Evolutionary conservation across 257 asterid species (phyloP), one percentile per base, ranked within the genome.

Genomic region (Linaria vulgaris): DNA sequence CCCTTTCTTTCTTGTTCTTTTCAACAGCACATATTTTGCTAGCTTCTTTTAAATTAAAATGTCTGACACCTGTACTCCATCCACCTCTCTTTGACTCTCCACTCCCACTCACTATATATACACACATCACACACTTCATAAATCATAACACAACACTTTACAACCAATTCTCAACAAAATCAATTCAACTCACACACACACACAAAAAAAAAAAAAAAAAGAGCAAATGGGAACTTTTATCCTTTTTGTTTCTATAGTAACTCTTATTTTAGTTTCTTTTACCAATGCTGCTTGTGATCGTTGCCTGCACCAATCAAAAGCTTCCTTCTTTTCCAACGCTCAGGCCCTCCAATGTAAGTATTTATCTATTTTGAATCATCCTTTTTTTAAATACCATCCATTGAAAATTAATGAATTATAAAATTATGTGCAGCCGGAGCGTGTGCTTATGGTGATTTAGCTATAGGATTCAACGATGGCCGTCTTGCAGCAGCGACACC

Each of bases 381-480:
- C n/a, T 22, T 17, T 45, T 53, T 12, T 15, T 14, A 8, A 14
- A 11, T 13, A 19, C 25, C 5, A 9, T 30, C 15, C 6, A 57
- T 67, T 56, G 3, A 15, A 22, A 20, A 21, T 6, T 0, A 47
- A 15, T 2, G 23, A 31, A 10, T 49, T 7, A 13, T 15, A 4
- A 7, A 3, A 6, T 1, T 17, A 5, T 9, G 34, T 67, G 77
- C 84, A 88, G 96, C 83, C 2, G 96, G 95, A 55, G 87, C 89
- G 57, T 89, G 96, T 59, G 95, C 95, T n/a, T 89, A 86, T 62
- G 94, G 88, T 1, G 62, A 84, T 39, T 52, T 84, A 60, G 96
- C 90, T 0, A 45, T 63, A 12, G 84, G 80, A 9, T 81, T 86
- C 74, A 74, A 77, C 46, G 61, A 59, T 1, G 90, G 86, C 0